phyloP scores from a whole-genome alignment of 176 grass and related monocot species.

The Bonia amplexicaulis region DNA sequence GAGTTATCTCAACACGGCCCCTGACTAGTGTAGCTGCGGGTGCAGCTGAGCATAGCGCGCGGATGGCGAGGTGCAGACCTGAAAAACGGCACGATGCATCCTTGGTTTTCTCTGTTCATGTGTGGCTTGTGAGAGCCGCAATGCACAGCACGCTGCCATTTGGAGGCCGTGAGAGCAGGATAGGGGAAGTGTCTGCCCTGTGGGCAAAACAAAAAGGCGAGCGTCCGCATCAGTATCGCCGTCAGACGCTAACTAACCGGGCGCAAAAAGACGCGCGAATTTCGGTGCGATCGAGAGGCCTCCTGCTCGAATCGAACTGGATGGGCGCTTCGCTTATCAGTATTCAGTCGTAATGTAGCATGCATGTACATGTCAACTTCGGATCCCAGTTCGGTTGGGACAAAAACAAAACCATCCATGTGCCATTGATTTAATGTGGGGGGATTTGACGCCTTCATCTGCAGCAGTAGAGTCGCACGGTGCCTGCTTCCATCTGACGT shows the following conservation, averaged over 20 bases:
- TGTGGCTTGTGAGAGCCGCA: not conserved
- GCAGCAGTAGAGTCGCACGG: not conserved
- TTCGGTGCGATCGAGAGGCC: not conserved
- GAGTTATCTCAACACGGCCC: too few relatives aligned
- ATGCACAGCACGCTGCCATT: conserved; percentile 10
- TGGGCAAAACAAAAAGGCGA: not conserved
- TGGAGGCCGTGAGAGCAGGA: conserved; percentile 10
- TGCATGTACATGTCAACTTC: not conserved
- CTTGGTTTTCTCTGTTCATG: conserved; percentile 2
- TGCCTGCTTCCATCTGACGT: not conserved
- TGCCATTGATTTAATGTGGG: not conserved
- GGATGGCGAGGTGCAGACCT: not conserved
- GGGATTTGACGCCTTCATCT: conserved; percentile 14
- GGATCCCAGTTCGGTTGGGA: conserved; percentile 29
- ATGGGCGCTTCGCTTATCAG: not conserved
- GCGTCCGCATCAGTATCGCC: conserved; percentile 36
- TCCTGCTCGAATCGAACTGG: not conserved
- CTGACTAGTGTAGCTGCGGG: too few relatives aligned
- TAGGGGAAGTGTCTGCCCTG: conserved; percentile 1
- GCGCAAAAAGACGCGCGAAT: conserved; percentile 26
- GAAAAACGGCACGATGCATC: not conserved
- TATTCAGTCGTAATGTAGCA: not conserved
- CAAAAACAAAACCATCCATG: not conserved
- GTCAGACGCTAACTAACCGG: conserved; percentile 24
- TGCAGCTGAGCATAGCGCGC: not conserved